Conservation (phyloP, 73 alveolate genomes). For the Tetrahymena thermophila region DNA sequence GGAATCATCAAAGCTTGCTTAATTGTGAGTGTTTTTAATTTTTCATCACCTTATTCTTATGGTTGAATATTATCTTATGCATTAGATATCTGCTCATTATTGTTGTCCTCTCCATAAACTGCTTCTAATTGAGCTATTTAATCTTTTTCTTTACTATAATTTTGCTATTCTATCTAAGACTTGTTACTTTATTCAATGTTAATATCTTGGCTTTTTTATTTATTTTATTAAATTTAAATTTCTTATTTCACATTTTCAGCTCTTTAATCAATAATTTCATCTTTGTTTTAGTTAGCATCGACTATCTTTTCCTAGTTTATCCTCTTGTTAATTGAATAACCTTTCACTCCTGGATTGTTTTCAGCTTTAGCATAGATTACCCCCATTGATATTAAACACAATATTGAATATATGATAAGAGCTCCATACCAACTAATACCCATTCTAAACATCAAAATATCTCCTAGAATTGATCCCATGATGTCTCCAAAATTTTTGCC, state of each 20-base stretch:
- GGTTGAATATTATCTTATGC: neutral
- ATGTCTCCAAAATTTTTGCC: neutral
- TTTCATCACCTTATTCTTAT: neutral
- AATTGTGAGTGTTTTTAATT: neutral
- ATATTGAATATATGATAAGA: neutral
- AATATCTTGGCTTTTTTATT: neutral
- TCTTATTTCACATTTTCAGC: neutral
- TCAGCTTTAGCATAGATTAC: neutral
- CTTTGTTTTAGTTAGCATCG: neutral
- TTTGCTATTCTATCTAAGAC: neutral
- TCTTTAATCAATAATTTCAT: neutral
- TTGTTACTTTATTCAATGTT: neutral
- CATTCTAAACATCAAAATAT: neutral
- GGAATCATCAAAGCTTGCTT: neutral
- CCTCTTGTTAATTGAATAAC: neutral
- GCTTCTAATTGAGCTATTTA: neutral
- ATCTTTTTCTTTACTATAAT: neutral
- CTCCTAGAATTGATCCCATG: neutral
- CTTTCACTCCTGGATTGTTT: neutral
- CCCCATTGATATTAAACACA: neutral
- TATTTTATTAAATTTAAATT: neutral
- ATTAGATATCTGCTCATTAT: neutral
- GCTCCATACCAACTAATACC: neutral
- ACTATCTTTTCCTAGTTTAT: neutral
- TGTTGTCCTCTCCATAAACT: neutral